Evolutionary conservation across 306 rosid genomes (phyloP), one percentile per base, ranked within the genome.

Genomic region (Castanea sativa): DNA sequence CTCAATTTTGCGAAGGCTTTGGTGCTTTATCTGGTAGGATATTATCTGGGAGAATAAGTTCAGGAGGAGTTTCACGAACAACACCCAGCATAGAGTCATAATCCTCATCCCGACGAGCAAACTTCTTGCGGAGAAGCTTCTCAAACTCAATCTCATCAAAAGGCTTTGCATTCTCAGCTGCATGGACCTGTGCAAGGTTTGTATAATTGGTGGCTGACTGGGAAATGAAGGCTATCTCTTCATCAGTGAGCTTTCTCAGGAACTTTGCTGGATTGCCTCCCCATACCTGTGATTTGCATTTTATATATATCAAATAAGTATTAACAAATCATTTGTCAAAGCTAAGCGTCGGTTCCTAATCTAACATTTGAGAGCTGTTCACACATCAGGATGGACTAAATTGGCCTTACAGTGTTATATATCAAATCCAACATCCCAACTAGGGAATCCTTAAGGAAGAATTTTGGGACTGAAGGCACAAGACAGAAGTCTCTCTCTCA

Each of bases 191-290:
- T 76, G 99, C 97, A 81, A 93, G 88, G 90, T 88, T 93, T 77
- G 91, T 68, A 71, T 95, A 95, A 67, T 93, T 91, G 78, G 78
- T 51, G 81, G 98, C 97, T 1, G 97, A 93, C 81, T 93, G 93
- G 77, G 94, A 87, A 71, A 93, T 89, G 83, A 95, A 93, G 73
- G 92, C 85, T 75, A 89, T 84, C 88, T 95, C 99, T 67, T 95
- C 98, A 80, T 87, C 87, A 1, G 96, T 91, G 64, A 95, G 96
- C 89, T 93, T 93, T 83, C 99, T 93, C 73, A 95, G 88, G 88
- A 93, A 93, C 83, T 85, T 93, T 15, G 98, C 99, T 0, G 99
- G 99, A 79, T 95, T 95, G 64, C 99, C 99, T 49, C 92, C 99
- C 99, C 99, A 95, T 55, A 92, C 92, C 99, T 95, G 86, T 79